A percentile compares a stretch with the other conserved stretches of the same genome.
phyloP scores from a whole-genome alignment of 192 early-diverging fungal genomes.

The Jimgerdemannia flammicorona region DNA sequence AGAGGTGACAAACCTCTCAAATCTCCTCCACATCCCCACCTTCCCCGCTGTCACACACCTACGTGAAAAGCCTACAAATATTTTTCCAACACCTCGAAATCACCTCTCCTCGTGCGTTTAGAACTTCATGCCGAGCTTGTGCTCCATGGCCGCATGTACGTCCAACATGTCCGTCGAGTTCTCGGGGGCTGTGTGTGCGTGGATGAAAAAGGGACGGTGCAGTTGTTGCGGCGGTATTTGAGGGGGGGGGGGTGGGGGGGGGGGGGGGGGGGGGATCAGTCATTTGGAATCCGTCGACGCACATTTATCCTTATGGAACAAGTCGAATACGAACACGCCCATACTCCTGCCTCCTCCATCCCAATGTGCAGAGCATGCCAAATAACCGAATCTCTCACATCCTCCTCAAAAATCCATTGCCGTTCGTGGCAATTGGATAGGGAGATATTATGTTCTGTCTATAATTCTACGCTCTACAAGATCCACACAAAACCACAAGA shows the following conservation, averaged over 20 bases:
- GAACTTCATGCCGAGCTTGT: constrained; percentile 46
- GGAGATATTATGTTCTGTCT: constrained; percentile 4
- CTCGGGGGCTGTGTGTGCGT: constrained; percentile 40
- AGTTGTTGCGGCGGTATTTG: not conserved
- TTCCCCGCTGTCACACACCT: too few species aligned
- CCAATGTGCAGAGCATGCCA: not conserved
- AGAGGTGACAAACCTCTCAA: too few species aligned
- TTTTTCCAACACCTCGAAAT: too few species aligned
- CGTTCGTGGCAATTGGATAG: not conserved
- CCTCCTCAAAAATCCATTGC: not conserved
- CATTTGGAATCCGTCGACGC: not conserved
- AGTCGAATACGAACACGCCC: too few species aligned
- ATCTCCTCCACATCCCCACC: too few species aligned
- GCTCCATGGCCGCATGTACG: constrained; percentile 65
- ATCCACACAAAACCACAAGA: not conserved
- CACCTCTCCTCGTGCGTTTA: constrained; percentile 11
- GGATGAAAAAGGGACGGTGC: not conserved
- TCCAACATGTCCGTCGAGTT: constrained; percentile 58
- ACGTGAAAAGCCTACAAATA: too few species aligned
- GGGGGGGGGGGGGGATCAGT: not conserved
- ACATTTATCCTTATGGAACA: not conserved
- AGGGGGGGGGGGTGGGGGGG: not conserved
- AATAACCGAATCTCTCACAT: not conserved
- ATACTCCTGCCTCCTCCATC: too few species aligned
- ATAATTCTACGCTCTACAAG: constrained; percentile 7